Evolutionary conservation across 2,329 filamentous ascomycete genomes (phyloP), one percentile per base, ranked within the genome.

Genomic region (Pseudogymnoascus sp.): DNA sequence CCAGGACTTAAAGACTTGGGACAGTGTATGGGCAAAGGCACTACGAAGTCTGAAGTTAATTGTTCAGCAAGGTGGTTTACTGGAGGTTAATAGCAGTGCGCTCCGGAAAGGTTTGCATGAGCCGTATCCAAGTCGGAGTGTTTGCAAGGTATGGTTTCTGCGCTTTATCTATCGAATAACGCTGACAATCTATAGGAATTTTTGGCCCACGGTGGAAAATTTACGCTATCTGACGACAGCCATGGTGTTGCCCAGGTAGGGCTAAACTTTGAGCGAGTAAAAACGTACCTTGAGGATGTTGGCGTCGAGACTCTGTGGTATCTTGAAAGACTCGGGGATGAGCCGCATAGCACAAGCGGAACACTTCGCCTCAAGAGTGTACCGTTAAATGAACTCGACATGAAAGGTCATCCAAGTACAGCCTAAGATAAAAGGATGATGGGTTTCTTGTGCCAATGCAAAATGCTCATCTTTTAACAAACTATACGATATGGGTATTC

Each of bases 181-280:
- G 5, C 65, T 63, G 45, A 10, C 6, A 37, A 21, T 14, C 6
- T 61, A 11, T 65, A 90, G 88, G 84, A 85, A 72, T 96, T 91
- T 78, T 71, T 92, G 61, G 76, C 75, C 6, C 80, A 90, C 69
- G 87, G 87, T 23, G 92, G 94, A 23, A 84, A 83, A 64, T 96
- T 97, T 75, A 95, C 91, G 61, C 81, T 99, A 69, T 96, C 91
- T 6, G 94, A 99, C 74, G 94, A 99, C 75, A 96, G 92, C 73
- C 94, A 99, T 77, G 90, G 90, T 39, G 83, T 91, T 63, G 88
- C 83, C 2, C 93, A 99, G 72, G 82, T 99, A 4, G 91, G 87
- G n/a, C 87, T 91, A 60, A 93, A 96, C 72, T 97, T 94, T 76
- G 72, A 74, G 52, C 83, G 83, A 41, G 85, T 89, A 4, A 75